phyloP scores from a whole-genome alignment of 768 basidiomycete genomes.

The Candolleomyces eurysporus region DNA sequence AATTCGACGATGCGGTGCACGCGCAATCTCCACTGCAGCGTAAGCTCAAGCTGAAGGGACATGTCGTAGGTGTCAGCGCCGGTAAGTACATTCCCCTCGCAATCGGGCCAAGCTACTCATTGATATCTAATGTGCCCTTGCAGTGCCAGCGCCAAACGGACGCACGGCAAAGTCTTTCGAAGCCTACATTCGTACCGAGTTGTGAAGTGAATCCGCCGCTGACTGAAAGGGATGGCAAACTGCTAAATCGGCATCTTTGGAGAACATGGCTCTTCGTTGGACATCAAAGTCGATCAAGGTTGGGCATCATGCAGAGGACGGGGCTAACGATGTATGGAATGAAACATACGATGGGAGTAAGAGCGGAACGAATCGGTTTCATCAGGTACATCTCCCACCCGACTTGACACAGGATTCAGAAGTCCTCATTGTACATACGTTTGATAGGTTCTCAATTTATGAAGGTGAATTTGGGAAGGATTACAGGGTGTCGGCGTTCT shows the following conservation, averaged over 20 bases:
- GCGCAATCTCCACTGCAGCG: neutral
- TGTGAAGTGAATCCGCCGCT: conserved; percentile 16
- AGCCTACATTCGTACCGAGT: conserved; percentile 43
- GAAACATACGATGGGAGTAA: conserved; percentile 47
- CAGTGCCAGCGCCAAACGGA: conserved; percentile 47
- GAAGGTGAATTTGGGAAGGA: conserved; percentile 44
- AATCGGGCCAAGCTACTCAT: no score
- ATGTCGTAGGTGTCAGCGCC: conserved; percentile 44
- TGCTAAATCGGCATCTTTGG: neutral
- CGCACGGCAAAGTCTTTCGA: conserved; percentile 35
- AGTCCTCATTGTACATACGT: conserved; percentile 1
- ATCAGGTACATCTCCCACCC: conserved; percentile 40
- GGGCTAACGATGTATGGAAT: conserved; percentile 44
- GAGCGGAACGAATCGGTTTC: conserved; percentile 50
- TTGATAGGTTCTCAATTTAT: conserved; percentile 32
- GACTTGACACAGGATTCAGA: no score
- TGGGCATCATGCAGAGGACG: conserved; percentile 24
- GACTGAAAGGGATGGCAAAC: neutral
- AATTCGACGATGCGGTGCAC: neutral
- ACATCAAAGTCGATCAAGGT: conserved; percentile 39
- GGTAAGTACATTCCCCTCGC: conserved; percentile 28
- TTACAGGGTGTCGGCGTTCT: conserved; percentile 49
- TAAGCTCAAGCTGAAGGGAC: conserved; percentile 27
- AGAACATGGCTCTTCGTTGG: conserved; percentile 37
- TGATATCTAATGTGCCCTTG: neutral